Base-by-base conservation (phyloP, 2,329 filamentous ascomycete species). In the Claviceps monticola region DNA sequence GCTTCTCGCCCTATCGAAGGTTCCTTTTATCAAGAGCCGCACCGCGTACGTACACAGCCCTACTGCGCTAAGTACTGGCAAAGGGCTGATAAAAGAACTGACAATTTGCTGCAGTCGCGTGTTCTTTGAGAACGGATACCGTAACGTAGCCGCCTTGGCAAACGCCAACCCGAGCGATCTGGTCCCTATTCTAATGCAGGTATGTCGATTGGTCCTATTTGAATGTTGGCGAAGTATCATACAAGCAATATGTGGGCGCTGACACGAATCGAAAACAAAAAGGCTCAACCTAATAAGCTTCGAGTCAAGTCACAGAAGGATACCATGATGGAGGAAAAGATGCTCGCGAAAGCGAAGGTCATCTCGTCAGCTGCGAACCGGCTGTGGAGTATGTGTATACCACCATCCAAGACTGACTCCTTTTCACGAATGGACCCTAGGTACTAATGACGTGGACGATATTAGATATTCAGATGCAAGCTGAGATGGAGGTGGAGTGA, bases 71-170 rank as follows among this genome's bases (percentile, higher is more conserved):
- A 2, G 26, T 8, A 11, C 29, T 34, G 29, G 29, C 29, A 34
- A 34, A 34, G 29, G 29, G 29, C 29, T 34, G 29, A 23, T 8
- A 43, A 5, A 6, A 43, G 19, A 16, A 16, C 19, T n/a, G 39
- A 42, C n/a, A 37, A 17, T 47, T 52, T 56, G 54, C 48, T 56
- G 37, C 46, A 70, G 67, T 4, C 63, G 78, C 14, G 72, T 88
- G 5, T 84, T 90, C 55, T 86, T 84, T 73, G 86, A 89, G 52
- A 88, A 84, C 62, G 86, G 86, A 1, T 84, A 84, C 60, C 82
- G 79, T 59, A 83, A 77, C 23, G 69, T 88, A 29, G 79, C 80
- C 38, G 73, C 78, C 3, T 71, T 90, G 47, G 83, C 85, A 4
- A 84, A 84, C 57, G 83, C 84, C 0, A 76, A 84, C 54, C 75